These are phyloP conservation scores for Trypanosoma theileri DNA, from an alignment of 208 protist species.

Conservation along the genomic window DNA sequence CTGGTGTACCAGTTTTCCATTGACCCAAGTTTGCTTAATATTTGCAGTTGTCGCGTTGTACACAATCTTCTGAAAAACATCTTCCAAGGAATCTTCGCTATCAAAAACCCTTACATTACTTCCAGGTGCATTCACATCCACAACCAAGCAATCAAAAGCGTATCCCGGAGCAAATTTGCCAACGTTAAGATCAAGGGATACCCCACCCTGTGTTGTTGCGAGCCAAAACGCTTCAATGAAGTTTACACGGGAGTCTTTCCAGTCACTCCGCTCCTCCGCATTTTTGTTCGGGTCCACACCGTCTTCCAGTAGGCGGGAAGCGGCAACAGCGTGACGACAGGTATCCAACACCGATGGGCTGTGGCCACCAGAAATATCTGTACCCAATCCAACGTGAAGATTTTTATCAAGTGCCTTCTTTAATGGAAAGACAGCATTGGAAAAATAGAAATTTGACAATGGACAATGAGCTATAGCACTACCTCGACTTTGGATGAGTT, in stretches of 20 bases:
- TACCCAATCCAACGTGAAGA: constrained; percentile 92
- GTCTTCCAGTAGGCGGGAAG: constrained; percentile 58
- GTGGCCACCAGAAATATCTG: constrained; percentile 92
- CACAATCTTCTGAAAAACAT: constrained; percentile 83
- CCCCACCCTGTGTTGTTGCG: constrained; percentile 86
- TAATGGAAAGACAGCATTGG: constrained; percentile 72
- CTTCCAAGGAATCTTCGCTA: constrained; percentile 47
- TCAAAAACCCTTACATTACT: constrained; percentile 62
- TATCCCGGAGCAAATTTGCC: constrained; percentile 87
- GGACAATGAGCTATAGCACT: constrained; percentile 91
- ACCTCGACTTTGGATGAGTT: constrained; percentile 53
- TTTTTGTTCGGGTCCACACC: constrained; percentile 41
- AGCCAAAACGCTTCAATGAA: constrained; percentile 83
- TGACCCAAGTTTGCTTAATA: constrained; percentile 64
- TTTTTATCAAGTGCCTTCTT: constrained; percentile 55
- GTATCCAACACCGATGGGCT: constrained; percentile 82
- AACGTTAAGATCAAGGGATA: constrained; percentile 83
- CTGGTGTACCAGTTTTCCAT: constrained; percentile 55
- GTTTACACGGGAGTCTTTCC: constrained; percentile 36
- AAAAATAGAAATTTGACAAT: constrained; percentile 91
- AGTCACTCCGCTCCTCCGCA: constrained; percentile 30
- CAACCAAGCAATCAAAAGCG: constrained; percentile 85
- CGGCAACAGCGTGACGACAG: constrained; percentile 74
- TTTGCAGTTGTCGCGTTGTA: constrained; percentile 61
- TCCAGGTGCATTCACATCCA: constrained; percentile 56